Evolutionary conservation across 2,329 filamentous ascomycete genomes (phyloP), one percentile per base, ranked within the genome.

Genomic region (Capronia epimyces): DNA sequence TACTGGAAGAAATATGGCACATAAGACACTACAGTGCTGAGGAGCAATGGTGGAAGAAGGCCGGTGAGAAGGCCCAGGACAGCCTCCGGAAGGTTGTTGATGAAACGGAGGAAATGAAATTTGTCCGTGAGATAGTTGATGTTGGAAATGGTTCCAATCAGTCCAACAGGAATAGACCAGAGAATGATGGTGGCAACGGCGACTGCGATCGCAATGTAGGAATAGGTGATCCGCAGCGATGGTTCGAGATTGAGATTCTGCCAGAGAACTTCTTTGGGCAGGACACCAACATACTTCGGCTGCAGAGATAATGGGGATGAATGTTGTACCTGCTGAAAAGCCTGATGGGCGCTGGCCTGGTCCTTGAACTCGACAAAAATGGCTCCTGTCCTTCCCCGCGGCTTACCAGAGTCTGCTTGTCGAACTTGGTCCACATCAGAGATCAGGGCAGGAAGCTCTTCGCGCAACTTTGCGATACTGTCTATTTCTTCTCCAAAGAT

Each of bases 331-430:
- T 51, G 49, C 67, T 97, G 91, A 62, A 83, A 86, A 7, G 91
- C 91, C 41, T 83, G 80, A 67, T 98, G 89, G 4, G 93, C 93
- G 46, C 86, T 84, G 46, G 84, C 79, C 65, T 95, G 88, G 0
- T 80, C 83, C 42, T 79, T 75, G 64, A 96, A 98, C 66, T 97
- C 90, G 61, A 98, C 82, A 60, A 98, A 98, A 8, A 91, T 86
- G 18, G 89, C 85, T 9, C 84, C 82, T 1, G 43, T 55, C 12
- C 42, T 46, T 29, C n/a, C 53, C 12, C 34, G 49, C 32, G 45
- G 25, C 24, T 21, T 15, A 22, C 21, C 43, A 20, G 16, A 41
- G 50, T 57, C 50, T 32, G 44, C 46, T 46, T 52, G 42, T 10
- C 50, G 46, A 13, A 55, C 75, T 39, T 78, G 73, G 43, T 86